Base-by-base conservation (phyloP, 495 filamentous ascomycete genomes). In the Aspergillus taichungensis region DNA sequence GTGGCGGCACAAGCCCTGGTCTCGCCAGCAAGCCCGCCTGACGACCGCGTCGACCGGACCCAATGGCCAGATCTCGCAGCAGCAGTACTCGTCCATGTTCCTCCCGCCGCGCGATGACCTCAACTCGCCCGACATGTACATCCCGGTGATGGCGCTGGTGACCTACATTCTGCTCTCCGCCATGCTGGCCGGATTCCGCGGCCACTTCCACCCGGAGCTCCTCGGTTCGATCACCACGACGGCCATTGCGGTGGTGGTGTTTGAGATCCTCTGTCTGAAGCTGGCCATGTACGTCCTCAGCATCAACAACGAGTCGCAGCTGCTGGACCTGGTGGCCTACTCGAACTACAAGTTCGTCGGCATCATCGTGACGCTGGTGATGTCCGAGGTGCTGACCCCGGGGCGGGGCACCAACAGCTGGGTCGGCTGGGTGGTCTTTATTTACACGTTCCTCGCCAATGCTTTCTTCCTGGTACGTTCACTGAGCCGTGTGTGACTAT, bases 111-210 rank as follows among this genome's bases (percentile, higher is more conserved):
- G 91, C 39, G 91, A 97, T 60, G 92, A 99, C 61, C 74, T 96
- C 61, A 99, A 99, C 65, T 90, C 87, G 38, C 92, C 94, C 5
- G 92, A 99, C 68, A 95, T 97, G 87, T 99, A 99, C 74, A 97
- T 99, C 52, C 92, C 92, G 28, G 68, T 74, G 37, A 74, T 74
- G 75, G 90, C 92, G 5, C 71, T 99, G 41, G 87, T 97, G 37
- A 99, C 94, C 13, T 99, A 99, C 68, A 92, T 97, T 53, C 85
- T 97, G 13, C 74, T 99, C 10, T 88, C 84, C 14, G 87, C 89
- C 3, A 73, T 97, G 29, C 71, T 97, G 46, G 90, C 92, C 27
- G 94, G 92, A 10, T 75, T 99, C 40, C 78, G 84, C n/a, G 94
- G 94, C 3, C 74, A 84, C 48, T 99, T 99, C 67, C 84, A 95